Percentiles rank a stretch among this genome's conserved stretches.
Conservation (phyloP, 805 yeast genomes). For the Zygosaccharomyces gambellarensis region DNA sequence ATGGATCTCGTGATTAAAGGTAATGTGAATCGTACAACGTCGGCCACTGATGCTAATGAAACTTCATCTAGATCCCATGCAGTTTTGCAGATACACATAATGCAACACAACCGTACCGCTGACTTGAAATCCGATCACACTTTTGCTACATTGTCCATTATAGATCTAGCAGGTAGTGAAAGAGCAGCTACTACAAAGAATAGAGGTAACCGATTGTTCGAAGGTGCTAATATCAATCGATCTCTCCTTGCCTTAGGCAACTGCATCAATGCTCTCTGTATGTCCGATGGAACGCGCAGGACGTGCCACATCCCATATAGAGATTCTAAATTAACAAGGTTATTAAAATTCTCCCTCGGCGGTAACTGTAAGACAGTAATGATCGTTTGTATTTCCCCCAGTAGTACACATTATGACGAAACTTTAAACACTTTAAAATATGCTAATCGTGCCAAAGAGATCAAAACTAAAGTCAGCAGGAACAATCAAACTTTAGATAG, state of each 20-base stretch:
- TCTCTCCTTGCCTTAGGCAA: conserved; percentile 87
- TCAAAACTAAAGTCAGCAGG: conserved; percentile 71
- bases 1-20: conserved; percentile 74
- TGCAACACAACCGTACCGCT: conserved; percentile 50
- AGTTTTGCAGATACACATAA: conserved; percentile 74
- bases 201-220: conserved; percentile 72
- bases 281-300: conserved; percentile 51
- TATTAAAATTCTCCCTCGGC: conserved; percentile 83
- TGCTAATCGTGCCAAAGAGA: conserved; percentile 87
- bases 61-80: conserved; percentile 93
- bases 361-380: conserved; percentile 93
- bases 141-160: conserved; percentile 76
- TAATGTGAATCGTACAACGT: conserved; percentile 69
- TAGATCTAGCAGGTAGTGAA: conserved; percentile 94
- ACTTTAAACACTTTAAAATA: conserved; percentile 86
- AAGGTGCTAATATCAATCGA: conserved; percentile 91
- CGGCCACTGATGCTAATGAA: conserved; percentile 87
- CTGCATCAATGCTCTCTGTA: conserved; percentile 89
- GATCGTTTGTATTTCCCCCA: conserved; percentile 93
- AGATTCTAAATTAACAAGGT: conserved; percentile 82
- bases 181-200: conserved; percentile 87
- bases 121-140: conserved; percentile 64
- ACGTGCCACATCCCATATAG: conserved; percentile 78
- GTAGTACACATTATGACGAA: conserved; percentile 84
- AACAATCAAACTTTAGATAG: conserved; percentile 73